Evolutionary conservation across 495 filamentous ascomycete genomes (phyloP), one percentile per base, ranked within the genome.

Genomic region (Chaetomium fimeti): DNA sequence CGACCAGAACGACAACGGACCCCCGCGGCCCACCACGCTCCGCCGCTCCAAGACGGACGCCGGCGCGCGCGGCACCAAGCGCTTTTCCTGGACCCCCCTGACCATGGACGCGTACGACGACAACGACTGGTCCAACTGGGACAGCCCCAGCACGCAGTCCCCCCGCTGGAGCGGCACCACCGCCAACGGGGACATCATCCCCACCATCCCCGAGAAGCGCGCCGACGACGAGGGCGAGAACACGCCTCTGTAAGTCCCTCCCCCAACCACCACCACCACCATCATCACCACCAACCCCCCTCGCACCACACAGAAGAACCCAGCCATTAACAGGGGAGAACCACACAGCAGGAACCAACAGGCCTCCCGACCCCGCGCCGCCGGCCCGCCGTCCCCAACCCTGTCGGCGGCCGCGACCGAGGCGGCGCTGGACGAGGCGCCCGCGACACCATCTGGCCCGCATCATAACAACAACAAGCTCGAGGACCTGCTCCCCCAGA

Each of bases 61-160:
- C 1, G 66, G 72, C 43, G 22, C 72, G 9, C 79, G 74, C 58
- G 20, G 69, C 0, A 71, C 71, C 25, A 81, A 82, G 59, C 74
- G 75, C 38, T 79, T 77, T 68, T 81, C 80, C 15, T 83, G 76
- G 76, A 81, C 77, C 24, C 79, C 79, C 0, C 68, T 82, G 57
- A 77, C 79, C 13, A 71, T 77, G 25, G 79, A 84, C 65, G 73
- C 72, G 60, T 83, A 85, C 55, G 82, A 87, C 70, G 88, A 90
- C 55, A 87, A 88, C 63, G 84, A 85, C 71, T 92, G 88, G 88
- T 85, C 85, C 52, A 84, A 83, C 68, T 91, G 88, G 89, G 87
- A 91, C 67, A 82, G 80, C 83, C 86, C 51, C 74, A 80, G 27
- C 79, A 79, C 52, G 75, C 72, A 73, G 59, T 77, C 79, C 7